Evolutionary conservation across 495 filamentous ascomycete species (phyloP).

Genomic region (Rhypophila decipiens): DNA sequence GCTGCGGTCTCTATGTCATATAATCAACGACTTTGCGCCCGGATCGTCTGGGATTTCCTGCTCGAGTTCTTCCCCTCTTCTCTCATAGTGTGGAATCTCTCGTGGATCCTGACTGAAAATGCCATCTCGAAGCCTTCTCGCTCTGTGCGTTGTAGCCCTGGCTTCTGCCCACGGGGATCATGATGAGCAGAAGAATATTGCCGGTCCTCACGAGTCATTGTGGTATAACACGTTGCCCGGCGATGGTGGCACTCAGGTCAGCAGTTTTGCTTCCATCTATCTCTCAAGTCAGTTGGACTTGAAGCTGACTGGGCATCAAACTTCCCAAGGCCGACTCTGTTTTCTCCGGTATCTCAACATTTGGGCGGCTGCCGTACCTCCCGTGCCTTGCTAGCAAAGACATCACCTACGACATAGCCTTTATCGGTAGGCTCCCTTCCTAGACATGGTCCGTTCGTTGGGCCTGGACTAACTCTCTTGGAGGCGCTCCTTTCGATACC

Average conservation of each 20-base stretch:
- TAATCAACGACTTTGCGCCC: background rate
- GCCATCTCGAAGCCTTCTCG: constrained; percentile 14
- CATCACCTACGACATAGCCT: constrained; percentile 68
- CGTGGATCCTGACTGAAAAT: constrained; percentile 11
- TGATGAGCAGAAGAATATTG: constrained; percentile 32
- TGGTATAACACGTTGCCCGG: constrained; percentile 53
- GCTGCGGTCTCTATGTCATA: constrained; percentile 1
- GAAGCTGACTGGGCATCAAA: constrained; percentile 14
- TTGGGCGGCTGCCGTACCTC: constrained; percentile 70
- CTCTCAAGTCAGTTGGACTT: background rate
- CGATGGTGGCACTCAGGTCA: constrained; percentile 52
- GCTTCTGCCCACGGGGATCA: constrained; percentile 30
- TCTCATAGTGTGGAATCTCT: background rate
- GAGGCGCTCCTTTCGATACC: constrained; percentile 36
- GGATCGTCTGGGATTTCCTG: background rate
- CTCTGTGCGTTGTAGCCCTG: constrained; percentile 18
- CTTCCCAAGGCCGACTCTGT: constrained; percentile 41
- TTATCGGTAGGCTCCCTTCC: constrained; percentile 66
- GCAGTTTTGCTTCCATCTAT: constrained; percentile 2
- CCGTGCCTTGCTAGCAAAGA: constrained; percentile 65
- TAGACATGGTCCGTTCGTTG: constrained; percentile 17
- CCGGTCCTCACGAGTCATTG: constrained; percentile 43
- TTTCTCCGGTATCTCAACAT: constrained; percentile 81
- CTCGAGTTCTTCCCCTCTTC: background rate
- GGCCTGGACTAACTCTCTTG: constrained; percentile 2